A percentile compares a stretch with the other conserved stretches of the same genome.
Evolutionary conservation across 352 stramenopile species (phyloP).

Genomic region (Pythium apleroticum): DNA sequence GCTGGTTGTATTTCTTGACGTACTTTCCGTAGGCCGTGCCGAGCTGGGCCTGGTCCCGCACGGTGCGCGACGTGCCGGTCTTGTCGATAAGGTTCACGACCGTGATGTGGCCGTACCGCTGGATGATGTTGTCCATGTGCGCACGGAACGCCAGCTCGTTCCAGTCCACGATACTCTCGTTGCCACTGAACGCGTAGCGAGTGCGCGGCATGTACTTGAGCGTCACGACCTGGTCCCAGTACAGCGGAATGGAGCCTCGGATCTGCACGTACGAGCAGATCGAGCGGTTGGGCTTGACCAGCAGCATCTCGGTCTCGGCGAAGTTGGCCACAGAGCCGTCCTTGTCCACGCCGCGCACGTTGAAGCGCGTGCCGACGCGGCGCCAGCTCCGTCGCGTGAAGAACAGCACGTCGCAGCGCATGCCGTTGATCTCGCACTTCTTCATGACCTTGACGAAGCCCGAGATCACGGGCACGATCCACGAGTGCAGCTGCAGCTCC

Average conservation of each 20-base stretch:
- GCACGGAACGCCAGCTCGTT: slow-evolving; percentile 69
- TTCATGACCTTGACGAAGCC: slow-evolving; percentile 73
- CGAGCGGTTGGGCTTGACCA: slow-evolving; percentile 58
- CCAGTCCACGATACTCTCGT: slow-evolving; percentile 67
- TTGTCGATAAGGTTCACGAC: slow-evolving; percentile 95
- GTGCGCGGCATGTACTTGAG: slow-evolving; percentile 93
- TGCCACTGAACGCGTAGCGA: slow-evolving; percentile 60
- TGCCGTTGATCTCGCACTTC: slow-evolving; percentile 59
- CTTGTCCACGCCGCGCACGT: slow-evolving; percentile 89
- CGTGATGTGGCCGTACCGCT: slow-evolving; percentile 67
- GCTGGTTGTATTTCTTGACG: slow-evolving; percentile 83
- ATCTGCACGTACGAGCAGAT: slow-evolving; percentile 92
- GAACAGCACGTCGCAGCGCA: slow-evolving; percentile 64
- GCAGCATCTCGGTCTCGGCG: slow-evolving; percentile 94
- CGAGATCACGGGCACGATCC: slow-evolving; percentile 67
- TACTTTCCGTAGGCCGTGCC: slow-evolving; percentile 86
- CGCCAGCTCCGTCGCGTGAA: slow-evolving; percentile 72
- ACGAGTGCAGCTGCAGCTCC: slow-evolving; percentile 48
- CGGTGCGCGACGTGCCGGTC: slow-evolving; percentile 60
- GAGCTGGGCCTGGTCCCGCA: slow-evolving; percentile 89
- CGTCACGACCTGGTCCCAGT: slow-evolving; percentile 89
- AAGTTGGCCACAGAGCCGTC: slow-evolving; percentile 92
- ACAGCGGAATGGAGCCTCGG: slow-evolving; percentile 94
- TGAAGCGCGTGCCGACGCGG: slow-evolving; percentile 91
- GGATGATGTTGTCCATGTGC: slow-evolving; percentile 72